Percentiles rank a stretch among this genome's conserved stretches.
These are phyloP conservation scores for Mycena floridula DNA, from an alignment of 768 basidiomycete genomes.

Conservation along the genomic window DNA sequence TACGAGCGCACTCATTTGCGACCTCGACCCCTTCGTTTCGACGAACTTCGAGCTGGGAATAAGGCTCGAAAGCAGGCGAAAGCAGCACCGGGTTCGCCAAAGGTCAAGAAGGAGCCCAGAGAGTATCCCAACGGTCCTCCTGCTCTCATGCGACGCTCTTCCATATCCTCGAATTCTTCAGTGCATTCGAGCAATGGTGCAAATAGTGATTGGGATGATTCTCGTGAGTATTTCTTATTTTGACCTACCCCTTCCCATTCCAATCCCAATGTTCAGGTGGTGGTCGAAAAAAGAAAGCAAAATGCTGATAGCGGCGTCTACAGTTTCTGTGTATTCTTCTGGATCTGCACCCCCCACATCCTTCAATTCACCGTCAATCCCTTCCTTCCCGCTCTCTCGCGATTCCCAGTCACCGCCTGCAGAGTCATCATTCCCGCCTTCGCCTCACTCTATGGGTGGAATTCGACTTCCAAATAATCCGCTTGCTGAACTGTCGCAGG, in stretches of 20 bases:
- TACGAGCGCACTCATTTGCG: conserved; percentile 87
- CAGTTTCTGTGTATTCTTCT: conserved; percentile 36
- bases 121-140: conserved; percentile 29
- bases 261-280: not conserved
- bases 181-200: conserved; percentile 50
- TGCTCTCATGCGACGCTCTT: conserved; percentile 46
- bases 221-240: conserved; percentile 36
- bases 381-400: conserved; percentile 58
- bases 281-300: not conserved
- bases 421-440: conserved; percentile 30
- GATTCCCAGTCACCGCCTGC: conserved; percentile 57
- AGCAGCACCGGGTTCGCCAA: conserved; percentile 13
- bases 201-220: conserved; percentile 85
- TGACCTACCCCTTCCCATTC: not conserved
- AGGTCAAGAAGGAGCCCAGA: conserved; percentile 61
- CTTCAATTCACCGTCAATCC: conserved; percentile 58
- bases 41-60: conserved; percentile 82
- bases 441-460: too few relatives aligned
- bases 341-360: conserved; percentile 58
- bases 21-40: conserved; percentile 78
- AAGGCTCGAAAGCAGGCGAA: conserved; percentile 59
- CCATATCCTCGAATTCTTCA: conserved; percentile 55
- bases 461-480: conserved; percentile 75
- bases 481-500: conserved; percentile 24
- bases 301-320: not conserved